Base-by-base conservation (phyloP, 1,284 basidiomycete genomes). In the Cutaneotrichosporon arboriforme region DNA sequence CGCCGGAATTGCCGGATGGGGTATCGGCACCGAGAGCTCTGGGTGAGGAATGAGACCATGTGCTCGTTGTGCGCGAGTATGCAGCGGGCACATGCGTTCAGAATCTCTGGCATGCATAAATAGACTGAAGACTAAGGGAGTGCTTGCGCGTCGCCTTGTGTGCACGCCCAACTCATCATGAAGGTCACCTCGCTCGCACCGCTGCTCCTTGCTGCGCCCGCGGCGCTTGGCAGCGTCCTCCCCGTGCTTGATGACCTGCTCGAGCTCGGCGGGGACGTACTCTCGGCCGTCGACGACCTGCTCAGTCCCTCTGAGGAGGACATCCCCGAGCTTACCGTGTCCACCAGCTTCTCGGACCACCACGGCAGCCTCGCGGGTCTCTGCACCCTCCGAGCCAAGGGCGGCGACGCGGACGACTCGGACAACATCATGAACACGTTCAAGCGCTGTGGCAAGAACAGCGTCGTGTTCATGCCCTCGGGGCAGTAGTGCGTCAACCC, bases 371-470 rank as follows among this genome's bases (percentile, higher is more conserved):
- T 46, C 7, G 45, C 35, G 4, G 45, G 45, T 9, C 37, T 59
- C 15, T 80, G 79, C 61, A 70, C 62, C 0, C 58, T 80, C 8
- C 64, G 64, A 4, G 77, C 79, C 0, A 65, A 76, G 2, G 79
- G 77, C 2, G 60, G 62, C n/a, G 78, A 77, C 2, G 61, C 61
- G 37, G 77, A 78, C 57, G 79, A 81, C 54, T 77, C 77, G 1
- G 72, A 74, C 52, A 78, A 78, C 62, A 73, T 77, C 20, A 35
- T 80, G 57, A 70, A 69, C n/a, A 82, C 82, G 0, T 81, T 84
- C 33, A 68, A 76, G 8, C 63, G 71, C 57, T 84, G 83, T 58
- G 82, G 82, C 0, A 76, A 79, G 41, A 75, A 73, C 49, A 82
- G 83, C 8, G 77, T 75, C 20, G 80, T 79, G 4, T 62, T 51